phyloP scores from a whole-genome alignment of 2,329 filamentous ascomycete genomes.

The Erysiphe neolycopersici region DNA sequence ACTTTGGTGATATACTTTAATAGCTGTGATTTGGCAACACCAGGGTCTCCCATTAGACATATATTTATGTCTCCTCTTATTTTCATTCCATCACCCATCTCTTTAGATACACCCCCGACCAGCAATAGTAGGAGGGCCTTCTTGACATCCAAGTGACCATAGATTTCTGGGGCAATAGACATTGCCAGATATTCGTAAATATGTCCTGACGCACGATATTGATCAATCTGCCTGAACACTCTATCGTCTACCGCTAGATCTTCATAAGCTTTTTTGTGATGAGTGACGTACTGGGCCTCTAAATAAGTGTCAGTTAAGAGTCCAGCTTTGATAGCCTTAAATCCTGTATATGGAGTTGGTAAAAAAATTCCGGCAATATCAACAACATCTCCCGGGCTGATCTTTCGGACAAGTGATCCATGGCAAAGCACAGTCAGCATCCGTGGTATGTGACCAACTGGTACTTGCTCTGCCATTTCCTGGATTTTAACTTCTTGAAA shows the following conservation, averaged over 20 bases:
- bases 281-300: conserved; percentile 74
- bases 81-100: conserved; percentile 91
- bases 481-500: conserved; percentile 98
- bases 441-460: conserved; percentile 87
- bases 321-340: conserved; percentile 86
- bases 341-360: conserved; percentile 94
- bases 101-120: conserved; percentile 90
- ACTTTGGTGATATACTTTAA: conserved; percentile 95
- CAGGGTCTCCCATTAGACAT: conserved; percentile 80
- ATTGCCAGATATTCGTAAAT: conserved; percentile 78
- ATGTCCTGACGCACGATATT: conserved; percentile 61
- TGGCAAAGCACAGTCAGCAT: conserved; percentile 76
- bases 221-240: conserved; percentile 60
- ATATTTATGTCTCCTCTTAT: conserved; percentile 96
- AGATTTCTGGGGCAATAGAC: conserved; percentile 92
- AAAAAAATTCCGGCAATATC: conserved; percentile 91
- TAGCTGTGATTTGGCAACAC: conserved; percentile 92
- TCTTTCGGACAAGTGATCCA: conserved; percentile 57
- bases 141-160: conserved; percentile 88
- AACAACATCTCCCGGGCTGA: conserved; percentile 84
- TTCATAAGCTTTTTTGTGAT: conserved; percentile 97
- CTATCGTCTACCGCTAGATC: conserved; percentile 63
- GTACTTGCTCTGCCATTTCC: conserved; percentile 97
- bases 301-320: conserved; percentile 94
- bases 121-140: conserved; percentile 87